Percentiles rank a stretch among this genome's conserved stretches.
Conservation (phyloP, 176 grass and related monocot genomes). For the Panicum miliaceum region DNA sequence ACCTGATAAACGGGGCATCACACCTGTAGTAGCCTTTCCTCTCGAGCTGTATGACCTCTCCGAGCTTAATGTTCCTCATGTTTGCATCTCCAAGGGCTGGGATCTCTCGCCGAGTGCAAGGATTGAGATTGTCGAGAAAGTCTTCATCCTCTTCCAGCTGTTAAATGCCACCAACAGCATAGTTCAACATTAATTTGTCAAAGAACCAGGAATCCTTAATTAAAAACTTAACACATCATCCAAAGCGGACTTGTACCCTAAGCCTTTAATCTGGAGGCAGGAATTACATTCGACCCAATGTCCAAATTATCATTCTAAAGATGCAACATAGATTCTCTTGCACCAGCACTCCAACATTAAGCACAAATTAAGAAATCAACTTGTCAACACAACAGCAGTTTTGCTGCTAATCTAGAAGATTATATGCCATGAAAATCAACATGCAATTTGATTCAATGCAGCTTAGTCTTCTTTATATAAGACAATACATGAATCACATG, state of each 20-base stretch:
- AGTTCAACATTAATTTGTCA: not conserved
- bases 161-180: not conserved
- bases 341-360: not conserved
- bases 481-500: not conserved
- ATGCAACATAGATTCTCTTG: constrained; percentile 1
- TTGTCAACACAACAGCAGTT: not conserved
- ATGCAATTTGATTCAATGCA: constrained; percentile 1
- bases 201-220: not conserved
- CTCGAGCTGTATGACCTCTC: constrained; percentile 80
- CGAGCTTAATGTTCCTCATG: constrained; percentile 71
- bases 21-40: constrained; percentile 90
- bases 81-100: constrained; percentile 72
- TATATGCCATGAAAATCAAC: not conserved
- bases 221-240: not conserved
- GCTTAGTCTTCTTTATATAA: constrained; percentile 4
- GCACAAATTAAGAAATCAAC: not conserved
- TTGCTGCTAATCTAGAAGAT: not conserved
- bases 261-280: not conserved
- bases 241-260: not conserved
- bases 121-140: constrained; percentile 87
- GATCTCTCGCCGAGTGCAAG: constrained; percentile 68
- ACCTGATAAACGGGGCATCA: constrained; percentile 66
- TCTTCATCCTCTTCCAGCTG: constrained; percentile 91
- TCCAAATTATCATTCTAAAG: constrained; percentile 22
- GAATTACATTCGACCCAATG: not conserved